These are phyloP conservation scores for Meyerozyma elateridarum DNA, from an alignment of 1,139 yeast genomes.

Conservation along the genomic window DNA sequence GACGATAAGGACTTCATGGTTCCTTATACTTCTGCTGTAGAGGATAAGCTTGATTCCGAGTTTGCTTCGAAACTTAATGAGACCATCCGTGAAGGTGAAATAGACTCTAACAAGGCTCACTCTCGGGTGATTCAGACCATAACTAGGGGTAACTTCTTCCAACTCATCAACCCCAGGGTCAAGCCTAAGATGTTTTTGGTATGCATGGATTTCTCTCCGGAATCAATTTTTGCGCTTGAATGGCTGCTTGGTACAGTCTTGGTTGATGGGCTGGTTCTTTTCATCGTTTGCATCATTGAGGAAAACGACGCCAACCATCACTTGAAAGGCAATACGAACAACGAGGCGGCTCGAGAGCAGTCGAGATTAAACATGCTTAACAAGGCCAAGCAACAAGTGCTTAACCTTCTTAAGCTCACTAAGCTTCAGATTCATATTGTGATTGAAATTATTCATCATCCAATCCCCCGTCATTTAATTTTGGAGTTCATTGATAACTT, in stretches of 20 bases:
- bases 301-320: conserved; percentile 53
- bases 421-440: conserved; percentile 73
- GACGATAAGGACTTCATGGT: conserved; percentile 37
- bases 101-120: conserved; percentile 52
- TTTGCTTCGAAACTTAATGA: conserved; percentile 58
- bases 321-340: conserved; percentile 36
- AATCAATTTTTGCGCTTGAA: conserved; percentile 79
- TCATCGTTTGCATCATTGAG: conserved; percentile 73
- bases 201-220: conserved; percentile 81
- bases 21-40: conserved; percentile 71
- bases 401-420: conserved; percentile 61
- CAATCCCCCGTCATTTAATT: conserved; percentile 80
- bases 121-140: conserved; percentile 63
- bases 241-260: conserved; percentile 88
- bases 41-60: conserved; percentile 62
- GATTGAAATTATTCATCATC: conserved; percentile 75
- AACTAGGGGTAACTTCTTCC: conserved; percentile 65
- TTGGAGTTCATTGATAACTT: conserved; percentile 79
- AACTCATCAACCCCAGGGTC: conserved; percentile 44
- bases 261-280: conserved; percentile 78
- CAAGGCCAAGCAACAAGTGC: conserved; percentile 54
- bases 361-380: conserved; percentile 56
- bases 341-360: conserved; percentile 43
- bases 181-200: conserved; percentile 68
- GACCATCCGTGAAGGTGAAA: conserved; percentile 55